Evolutionary conservation across 2,329 filamentous ascomycete genomes (phyloP).

Genomic region (Cladorrhinum sp.): DNA sequence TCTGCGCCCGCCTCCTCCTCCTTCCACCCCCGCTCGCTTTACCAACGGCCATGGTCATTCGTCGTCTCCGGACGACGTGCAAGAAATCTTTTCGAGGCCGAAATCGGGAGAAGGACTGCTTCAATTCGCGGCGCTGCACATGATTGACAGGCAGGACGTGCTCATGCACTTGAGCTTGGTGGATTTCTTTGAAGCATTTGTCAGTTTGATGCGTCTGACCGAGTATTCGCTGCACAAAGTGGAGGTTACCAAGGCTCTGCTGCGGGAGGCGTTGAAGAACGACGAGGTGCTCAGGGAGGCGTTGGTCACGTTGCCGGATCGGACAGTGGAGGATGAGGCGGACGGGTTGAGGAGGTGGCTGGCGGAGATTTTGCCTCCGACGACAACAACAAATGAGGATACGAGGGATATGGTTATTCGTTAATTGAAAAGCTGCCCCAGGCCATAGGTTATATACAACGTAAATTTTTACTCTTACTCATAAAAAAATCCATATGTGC

Average conservation of each 20-base stretch:
- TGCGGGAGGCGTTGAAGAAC: conserved; percentile 40
- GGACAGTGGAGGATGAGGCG: conserved; percentile 51
- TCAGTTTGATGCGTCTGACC: conserved; percentile 46
- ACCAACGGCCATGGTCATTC: conserved; percentile 19
- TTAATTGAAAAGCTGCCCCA: background rate
- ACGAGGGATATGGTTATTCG: conserved; percentile 24
- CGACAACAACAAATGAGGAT: no score
- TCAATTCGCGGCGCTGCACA: conserved; percentile 49
- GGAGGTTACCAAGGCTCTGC: conserved; percentile 36
- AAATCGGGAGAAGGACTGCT: conserved; percentile 41
- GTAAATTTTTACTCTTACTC: conserved; percentile 2
- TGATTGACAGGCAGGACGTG: conserved; percentile 49
- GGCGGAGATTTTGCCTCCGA: conserved; percentile 38
- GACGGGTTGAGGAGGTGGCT: conserved; percentile 47
- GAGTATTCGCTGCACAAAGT: conserved; percentile 34
- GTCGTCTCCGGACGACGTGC: background rate
- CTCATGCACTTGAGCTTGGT: conserved; percentile 51
- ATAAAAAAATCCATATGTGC: background rate
- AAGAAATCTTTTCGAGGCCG: conserved; percentile 29
- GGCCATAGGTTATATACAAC: conserved; percentile 14
- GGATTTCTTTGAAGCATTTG: conserved; percentile 52
- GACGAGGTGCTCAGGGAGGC: conserved; percentile 38
- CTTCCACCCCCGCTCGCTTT: conserved; percentile 5
- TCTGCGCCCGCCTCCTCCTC: conserved; percentile 27
- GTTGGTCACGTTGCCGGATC: conserved; percentile 44